Evolutionary conservation across 176 grass and related monocot genomes (phyloP).

Genomic region (Oryza nivara): DNA sequence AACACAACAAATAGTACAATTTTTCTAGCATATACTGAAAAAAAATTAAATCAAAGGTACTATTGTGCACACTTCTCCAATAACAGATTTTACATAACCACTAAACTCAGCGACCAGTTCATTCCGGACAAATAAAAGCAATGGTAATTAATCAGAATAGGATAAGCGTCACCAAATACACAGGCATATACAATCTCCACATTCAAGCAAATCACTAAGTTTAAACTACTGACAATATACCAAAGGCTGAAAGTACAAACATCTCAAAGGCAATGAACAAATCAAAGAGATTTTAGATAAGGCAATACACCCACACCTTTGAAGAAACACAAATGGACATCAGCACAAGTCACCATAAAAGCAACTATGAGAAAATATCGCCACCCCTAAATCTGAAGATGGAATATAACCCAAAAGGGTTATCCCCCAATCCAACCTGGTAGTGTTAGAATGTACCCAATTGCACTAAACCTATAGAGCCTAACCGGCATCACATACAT

Average conservation of each 20-base stretch:
- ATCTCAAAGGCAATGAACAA: background rate
- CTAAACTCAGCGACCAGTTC: background rate
- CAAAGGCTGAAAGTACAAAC: background rate
- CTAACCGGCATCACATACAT: background rate
- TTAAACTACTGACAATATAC: background rate
- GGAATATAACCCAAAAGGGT: conserved; percentile 9
- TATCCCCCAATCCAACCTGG: background rate
- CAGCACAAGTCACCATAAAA: background rate
- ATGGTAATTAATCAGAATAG: background rate
- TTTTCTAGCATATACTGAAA: background rate
- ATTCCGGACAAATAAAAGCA: background rate
- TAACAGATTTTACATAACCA: background rate
- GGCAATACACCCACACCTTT: background rate
- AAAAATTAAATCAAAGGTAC: conserved; percentile 6
- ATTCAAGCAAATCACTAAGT: background rate
- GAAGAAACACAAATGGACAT: background rate
- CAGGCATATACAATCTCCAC: background rate
- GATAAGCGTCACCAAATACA: background rate
- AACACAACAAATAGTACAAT: background rate
- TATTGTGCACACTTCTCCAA: background rate
- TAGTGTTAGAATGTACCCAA: background rate
- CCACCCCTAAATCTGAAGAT: conserved; percentile 2
- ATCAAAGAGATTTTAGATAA: background rate
- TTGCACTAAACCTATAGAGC: background rate
- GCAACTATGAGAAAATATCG: background rate